Percentiles rank a stretch among this genome's conserved stretches.
Conservation (phyloP, 169 alveolate species). For the Plasmodium inui region DNA sequence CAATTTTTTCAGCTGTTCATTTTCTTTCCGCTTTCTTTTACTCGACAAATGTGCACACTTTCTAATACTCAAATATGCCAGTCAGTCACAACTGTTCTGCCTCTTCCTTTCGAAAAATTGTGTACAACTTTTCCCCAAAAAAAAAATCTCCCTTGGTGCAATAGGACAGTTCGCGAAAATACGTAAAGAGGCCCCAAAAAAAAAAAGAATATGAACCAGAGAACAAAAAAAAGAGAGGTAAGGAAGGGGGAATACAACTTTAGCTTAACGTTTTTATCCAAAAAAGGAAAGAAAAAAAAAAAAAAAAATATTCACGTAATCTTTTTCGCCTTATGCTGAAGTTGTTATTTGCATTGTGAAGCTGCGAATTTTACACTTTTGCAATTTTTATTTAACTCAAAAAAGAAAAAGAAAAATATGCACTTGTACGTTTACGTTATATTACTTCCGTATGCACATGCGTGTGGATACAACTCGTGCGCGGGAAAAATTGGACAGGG, state of each 20-base stretch:
- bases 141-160: not conserved
- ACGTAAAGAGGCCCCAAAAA: not conserved
- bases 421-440: not conserved
- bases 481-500: not conserved
- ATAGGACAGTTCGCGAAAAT: not conserved
- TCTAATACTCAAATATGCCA: not conserved
- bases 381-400: not conserved
- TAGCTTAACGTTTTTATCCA: not conserved
- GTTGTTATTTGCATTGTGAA: not conserved
- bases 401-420: not conserved
- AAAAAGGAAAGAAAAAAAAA: not conserved
- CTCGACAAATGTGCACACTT: not conserved
- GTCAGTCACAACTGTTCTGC: not conserved
- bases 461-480: not conserved
- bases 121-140: not conserved
- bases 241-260: not conserved
- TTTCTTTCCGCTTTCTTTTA: not conserved
- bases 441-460: not conserved
- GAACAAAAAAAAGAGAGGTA: not conserved
- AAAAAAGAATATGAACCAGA: not conserved
- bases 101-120: not conserved
- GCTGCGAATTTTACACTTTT: not conserved
- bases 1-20: not conserved
- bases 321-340: not conserved
- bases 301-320: not conserved